Base-by-base conservation (phyloP, 2,329 filamentous ascomycete genomes). In the Alternaria metachromatica region DNA sequence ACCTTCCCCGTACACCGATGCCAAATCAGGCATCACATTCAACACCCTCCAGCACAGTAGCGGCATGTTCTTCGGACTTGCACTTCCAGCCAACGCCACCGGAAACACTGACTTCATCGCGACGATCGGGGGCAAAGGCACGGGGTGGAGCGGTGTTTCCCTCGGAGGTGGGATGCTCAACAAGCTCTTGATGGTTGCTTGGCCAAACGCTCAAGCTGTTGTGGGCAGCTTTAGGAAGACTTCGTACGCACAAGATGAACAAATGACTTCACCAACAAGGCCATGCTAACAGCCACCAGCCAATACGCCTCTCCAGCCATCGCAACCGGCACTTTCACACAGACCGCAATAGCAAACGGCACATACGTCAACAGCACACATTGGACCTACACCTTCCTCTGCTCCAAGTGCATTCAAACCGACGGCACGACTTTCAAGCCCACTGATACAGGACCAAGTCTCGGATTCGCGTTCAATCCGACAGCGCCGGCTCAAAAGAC, bases 301-400 rank as follows among this genome's bases (percentile, higher is more conserved):
- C 9, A 6, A 10, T 41, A 41, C 37, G n/a, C 37, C n/a, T 41
- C 37, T 11, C 37, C 37, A 6, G 37, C 37, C 15, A 1, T 41
- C 37, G 37, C 5, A 41, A 41, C 37, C n/a, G 37, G 37, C 0
- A 0, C 37, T 1, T 41, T 41, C n/a, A 41, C 80, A 12, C 69
- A 83, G 15, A 71, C 71, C 3, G 81, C 84, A 13, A 87, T 87
- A 64, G 76, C 83, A 23, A 84, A 84, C 21, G 85, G 85, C 25
- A 86, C 84, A 2, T 86, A 83, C 23, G 74, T 86, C 62, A 87
- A 87, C 78, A 78, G 76, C 64, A 87, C 85, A 1, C 84, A 87
- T 66, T 83, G 82, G 71, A 83, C 83, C 3, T 86, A 84, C 66
- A 87, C 86, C 1, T 87, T 87, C 74, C 80, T 87, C 41, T 88